These are phyloP conservation scores for Massarina eburnea DNA, from an alignment of 2,329 filamentous ascomycete genomes.

Conservation along the genomic window DNA sequence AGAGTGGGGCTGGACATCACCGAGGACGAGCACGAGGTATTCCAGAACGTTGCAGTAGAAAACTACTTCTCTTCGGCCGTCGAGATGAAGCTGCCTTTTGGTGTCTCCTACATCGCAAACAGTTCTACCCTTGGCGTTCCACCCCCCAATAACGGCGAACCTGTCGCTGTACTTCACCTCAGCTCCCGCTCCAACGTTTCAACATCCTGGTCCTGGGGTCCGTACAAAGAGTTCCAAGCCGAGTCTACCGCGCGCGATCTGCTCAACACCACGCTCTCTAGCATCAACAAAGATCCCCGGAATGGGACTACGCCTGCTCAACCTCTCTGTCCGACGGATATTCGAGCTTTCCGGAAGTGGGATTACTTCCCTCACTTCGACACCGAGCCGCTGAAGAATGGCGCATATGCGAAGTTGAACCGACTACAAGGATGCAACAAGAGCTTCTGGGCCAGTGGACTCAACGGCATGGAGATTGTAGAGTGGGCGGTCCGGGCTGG, in stretches of 20 bases:
- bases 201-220: slow-evolving; percentile 42
- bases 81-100: slow-evolving; percentile 37
- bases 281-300: slow-evolving; percentile 42
- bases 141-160: slow-evolving; percentile 36
- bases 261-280: slow-evolving; percentile 32
- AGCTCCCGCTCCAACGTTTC: slow-evolving; percentile 31
- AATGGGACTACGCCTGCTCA: slow-evolving; percentile 24
- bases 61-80: slow-evolving; percentile 42
- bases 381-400: slow-evolving; percentile 24
- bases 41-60: slow-evolving; percentile 33
- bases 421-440: slow-evolving; percentile 40
- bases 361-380: slow-evolving; percentile 44
- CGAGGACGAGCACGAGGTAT: slow-evolving; percentile 35
- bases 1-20: slow-evolving; percentile 36
- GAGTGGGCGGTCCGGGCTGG: slow-evolving; percentile 41
- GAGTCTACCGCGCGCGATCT: slow-evolving; percentile 27
- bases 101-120: slow-evolving; percentile 38
- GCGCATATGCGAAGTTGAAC: slow-evolving; percentile 36
- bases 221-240: slow-evolving; percentile 32
- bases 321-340: slow-evolving; percentile 23
- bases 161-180: slow-evolving; percentile 39
- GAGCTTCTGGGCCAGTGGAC: slow-evolving; percentile 40
- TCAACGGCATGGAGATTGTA: slow-evolving; percentile 43
- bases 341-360: slow-evolving; percentile 42
- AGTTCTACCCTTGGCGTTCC: slow-evolving; percentile 23